Evolutionary conservation across 2,329 filamentous ascomycete species (phyloP).

Genomic region (Fusarium nanum): DNA sequence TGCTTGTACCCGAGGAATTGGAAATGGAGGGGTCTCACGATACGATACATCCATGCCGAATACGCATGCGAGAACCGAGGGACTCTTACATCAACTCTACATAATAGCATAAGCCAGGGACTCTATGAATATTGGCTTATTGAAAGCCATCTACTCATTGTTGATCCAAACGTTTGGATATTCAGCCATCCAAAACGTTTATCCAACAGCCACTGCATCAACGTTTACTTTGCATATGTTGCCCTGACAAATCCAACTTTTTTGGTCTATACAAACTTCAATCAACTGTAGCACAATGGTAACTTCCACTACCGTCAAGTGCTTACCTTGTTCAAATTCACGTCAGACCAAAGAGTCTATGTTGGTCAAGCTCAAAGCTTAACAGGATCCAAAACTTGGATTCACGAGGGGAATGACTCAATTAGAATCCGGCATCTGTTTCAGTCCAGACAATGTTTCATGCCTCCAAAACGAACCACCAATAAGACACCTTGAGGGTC

Average conservation of each 20-base stretch:
- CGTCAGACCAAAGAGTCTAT: background rate
- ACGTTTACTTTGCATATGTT: background rate
- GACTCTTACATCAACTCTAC: background rate
- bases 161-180: background rate
- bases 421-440: slow-evolving; percentile 3
- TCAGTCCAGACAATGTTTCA: slow-evolving; percentile 20
- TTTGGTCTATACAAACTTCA: background rate
- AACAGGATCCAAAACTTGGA: background rate
- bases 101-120: background rate
- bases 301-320: background rate
- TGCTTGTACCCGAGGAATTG: slow-evolving; percentile 33
- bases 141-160: background rate
- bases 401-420: slow-evolving; percentile 8
- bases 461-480: slow-evolving; percentile 5
- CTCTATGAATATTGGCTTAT: background rate
- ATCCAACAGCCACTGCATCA: background rate
- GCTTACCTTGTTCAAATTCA: background rate
- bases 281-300: background rate
- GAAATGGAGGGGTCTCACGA: slow-evolving; percentile 33
- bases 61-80: slow-evolving; percentile 33
- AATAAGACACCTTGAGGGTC: background rate
- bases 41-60: slow-evolving; percentile 17
- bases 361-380: background rate
- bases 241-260: background rate
- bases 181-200: background rate